Percentiles rank a stretch among this genome's conserved stretches.
These are phyloP conservation scores for Camellia sinensis DNA, from an alignment of 148 eudicot species.

Conservation along the genomic window DNA sequence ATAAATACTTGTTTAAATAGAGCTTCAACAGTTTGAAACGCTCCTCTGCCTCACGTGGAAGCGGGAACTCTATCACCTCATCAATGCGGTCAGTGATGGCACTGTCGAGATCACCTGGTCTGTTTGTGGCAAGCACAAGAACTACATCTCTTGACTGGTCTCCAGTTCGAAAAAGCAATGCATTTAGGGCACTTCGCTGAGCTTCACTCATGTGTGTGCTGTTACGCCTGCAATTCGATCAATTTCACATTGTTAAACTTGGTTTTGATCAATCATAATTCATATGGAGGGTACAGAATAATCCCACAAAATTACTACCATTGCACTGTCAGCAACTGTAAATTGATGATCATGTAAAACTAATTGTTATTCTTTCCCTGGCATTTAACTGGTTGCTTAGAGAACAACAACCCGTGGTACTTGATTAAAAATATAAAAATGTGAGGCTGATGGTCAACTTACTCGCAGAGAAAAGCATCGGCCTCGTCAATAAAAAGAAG, in stretches of 20 bases:
- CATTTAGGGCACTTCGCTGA: conserved; percentile 95
- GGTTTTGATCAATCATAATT: no score
- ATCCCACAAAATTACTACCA: not conserved
- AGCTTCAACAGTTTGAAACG: conserved; percentile 81
- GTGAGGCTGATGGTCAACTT: conserved; percentile 33
- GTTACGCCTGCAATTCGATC: conserved; percentile 60
- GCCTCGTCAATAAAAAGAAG: conserved; percentile 96
- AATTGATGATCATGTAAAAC: not conserved
- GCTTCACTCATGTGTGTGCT: conserved; percentile 97
- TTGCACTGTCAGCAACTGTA: not conserved
- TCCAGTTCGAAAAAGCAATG: conserved; percentile 89
- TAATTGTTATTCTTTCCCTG: not conserved
- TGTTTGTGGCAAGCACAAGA: conserved; percentile 91
- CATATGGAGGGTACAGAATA: not conserved
- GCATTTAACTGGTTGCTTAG: conserved; percentile 1
- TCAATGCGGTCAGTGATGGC: conserved; percentile 94
- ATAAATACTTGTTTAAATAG: conserved; percentile 67
- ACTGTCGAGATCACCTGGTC: conserved; percentile 95
- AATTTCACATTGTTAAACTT: not conserved
- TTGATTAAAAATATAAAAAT: not conserved
- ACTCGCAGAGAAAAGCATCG: conserved; percentile 98
- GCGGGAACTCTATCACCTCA: conserved; percentile 91
- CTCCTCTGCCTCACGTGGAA: conserved; percentile 90
- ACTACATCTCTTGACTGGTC: conserved; percentile 96
- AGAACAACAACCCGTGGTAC: not conserved